Conservation (phyloP, 1,284 basidiomycete species). For the Malassezia dermatis region DNA sequence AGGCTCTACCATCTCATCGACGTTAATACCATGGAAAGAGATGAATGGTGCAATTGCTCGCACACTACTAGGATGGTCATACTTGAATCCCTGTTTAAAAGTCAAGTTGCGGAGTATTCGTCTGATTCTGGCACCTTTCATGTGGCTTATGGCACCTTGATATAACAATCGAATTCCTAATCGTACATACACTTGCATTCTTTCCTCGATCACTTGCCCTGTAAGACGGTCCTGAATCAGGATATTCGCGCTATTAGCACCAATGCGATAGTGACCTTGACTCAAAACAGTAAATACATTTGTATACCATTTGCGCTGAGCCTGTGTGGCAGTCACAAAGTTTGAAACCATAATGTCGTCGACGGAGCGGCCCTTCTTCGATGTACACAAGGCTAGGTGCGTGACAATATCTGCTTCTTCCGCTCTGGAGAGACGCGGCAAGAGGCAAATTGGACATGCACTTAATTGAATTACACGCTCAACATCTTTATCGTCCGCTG, state of each 20-base stretch:
- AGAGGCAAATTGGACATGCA: constrained; percentile 84
- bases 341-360: constrained; percentile 64
- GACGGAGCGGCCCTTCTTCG: constrained; percentile 82
- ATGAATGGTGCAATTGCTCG: constrained; percentile 78
- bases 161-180: constrained; percentile 83
- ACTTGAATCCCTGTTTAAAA: constrained; percentile 89
- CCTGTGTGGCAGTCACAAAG: constrained; percentile 87
- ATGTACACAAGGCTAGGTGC: constrained; percentile 69
- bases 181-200: constrained; percentile 89
- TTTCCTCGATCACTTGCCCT: constrained; percentile 89
- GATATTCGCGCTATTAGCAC: constrained; percentile 86
- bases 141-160: constrained; percentile 75
- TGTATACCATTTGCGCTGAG: constrained; percentile 92
- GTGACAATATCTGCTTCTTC: constrained; percentile 87
- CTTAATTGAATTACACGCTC: constrained; percentile 90
- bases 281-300: constrained; percentile 69
- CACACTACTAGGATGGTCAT: constrained; percentile 71
- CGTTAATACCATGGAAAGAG: constrained; percentile 74
- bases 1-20: constrained; percentile 71
- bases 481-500: constrained; percentile 2
- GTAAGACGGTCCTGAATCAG: constrained; percentile 58
- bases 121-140: constrained; percentile 77
- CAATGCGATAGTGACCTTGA: constrained; percentile 71
- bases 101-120: constrained; percentile 75
- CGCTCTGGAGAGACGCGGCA: constrained; percentile 69